These are phyloP conservation scores for Tilletiopsis washingtonensis DNA, from an alignment of 1,284 basidiomycete genomes.

Conservation along the genomic window DNA sequence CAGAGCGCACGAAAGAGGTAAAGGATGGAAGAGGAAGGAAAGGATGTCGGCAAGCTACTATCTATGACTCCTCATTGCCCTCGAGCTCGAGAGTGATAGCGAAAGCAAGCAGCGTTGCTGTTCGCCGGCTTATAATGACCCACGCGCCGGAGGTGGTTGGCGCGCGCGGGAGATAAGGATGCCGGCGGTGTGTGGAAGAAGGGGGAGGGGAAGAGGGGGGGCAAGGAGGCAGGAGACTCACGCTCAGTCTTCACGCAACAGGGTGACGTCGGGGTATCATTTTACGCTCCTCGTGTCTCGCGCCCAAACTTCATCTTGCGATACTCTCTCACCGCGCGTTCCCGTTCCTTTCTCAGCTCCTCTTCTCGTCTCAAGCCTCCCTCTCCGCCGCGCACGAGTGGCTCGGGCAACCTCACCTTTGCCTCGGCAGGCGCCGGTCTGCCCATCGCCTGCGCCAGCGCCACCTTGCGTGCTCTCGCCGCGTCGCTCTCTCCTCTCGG, in stretches of 20 bases:
- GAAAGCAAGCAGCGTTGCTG: neutral
- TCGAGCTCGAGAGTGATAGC: neutral
- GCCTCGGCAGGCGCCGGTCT: constrained; percentile 20
- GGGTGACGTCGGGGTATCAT: neutral
- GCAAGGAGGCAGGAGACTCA: neutral
- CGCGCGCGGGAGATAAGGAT: no score
- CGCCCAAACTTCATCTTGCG: constrained; percentile 21
- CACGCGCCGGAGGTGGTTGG: neutral
- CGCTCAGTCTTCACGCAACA: neutral
- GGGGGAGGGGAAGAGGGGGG: neutral
- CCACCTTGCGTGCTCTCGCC: constrained; percentile 23
- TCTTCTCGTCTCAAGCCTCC: neutral
- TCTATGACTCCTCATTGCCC: neutral
- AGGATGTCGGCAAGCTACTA: neutral
- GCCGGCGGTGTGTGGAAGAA: neutral
- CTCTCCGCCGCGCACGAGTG: constrained; percentile 5
- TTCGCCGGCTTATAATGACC: neutral
- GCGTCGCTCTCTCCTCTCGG: constrained; percentile 26
- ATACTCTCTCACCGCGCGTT: constrained; percentile 31
- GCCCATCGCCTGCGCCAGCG: constrained; percentile 22
- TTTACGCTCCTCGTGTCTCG: constrained; percentile 18
- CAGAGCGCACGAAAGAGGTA: no score
- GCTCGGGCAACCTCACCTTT: constrained; percentile 16
- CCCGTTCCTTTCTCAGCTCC: constrained; percentile 28
- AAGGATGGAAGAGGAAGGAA: no score